phyloP scores from a whole-genome alignment of 148 eudicot genomes.

The Camellia lanceoleosa region DNA sequence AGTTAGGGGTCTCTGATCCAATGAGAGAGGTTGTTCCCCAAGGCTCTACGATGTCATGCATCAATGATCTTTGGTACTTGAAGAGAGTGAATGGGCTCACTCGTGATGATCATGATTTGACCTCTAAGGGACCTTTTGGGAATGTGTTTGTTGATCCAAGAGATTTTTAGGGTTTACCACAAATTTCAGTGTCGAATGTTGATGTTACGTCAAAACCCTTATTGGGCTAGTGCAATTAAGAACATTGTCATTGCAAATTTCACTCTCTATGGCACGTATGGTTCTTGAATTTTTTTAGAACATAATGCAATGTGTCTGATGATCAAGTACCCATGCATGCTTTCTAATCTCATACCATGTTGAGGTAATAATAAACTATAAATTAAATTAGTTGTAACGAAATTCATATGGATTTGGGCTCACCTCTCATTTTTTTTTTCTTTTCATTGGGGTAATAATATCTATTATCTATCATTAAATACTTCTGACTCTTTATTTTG shows the following conservation, averaged over 20 bases:
- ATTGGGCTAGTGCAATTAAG: background rate
- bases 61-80: constrained; percentile 14
- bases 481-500: no score
- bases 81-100: background rate
- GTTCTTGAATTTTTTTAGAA: background rate
- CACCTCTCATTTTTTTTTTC: no score
- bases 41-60: constrained; percentile 13
- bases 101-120: background rate
- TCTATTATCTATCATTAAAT: no score
- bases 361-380: no score
- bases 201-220: background rate
- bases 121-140: background rate
- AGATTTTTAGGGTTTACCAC: constrained; percentile 1
- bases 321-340: background rate
- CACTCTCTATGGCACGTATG: background rate
- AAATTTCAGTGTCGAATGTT: background rate
- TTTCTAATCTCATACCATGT: no score
- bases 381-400: no score
- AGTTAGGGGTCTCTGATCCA: constrained; percentile 15
- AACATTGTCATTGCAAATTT: background rate
- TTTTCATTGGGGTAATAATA: no score
- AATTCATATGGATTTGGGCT: no score
- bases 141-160: constrained; percentile 17
- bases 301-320: background rate
- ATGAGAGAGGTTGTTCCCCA: constrained; percentile 10